These are phyloP conservation scores for Aquanectria penicillioides DNA, from an alignment of 2,329 filamentous ascomycete genomes.

Conservation along the genomic window DNA sequence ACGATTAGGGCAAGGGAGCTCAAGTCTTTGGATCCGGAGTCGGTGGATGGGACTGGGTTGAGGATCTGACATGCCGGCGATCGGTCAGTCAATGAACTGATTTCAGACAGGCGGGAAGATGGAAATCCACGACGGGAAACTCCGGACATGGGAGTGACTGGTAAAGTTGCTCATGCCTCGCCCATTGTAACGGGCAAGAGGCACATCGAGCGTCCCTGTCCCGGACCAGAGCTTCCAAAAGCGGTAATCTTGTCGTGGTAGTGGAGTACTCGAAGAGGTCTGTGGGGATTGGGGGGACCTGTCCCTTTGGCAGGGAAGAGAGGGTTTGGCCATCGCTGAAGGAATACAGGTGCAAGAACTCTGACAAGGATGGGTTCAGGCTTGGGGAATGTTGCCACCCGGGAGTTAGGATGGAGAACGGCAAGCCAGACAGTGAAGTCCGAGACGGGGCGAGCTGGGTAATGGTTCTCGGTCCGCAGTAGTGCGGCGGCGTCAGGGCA, in stretches of 20 bases:
- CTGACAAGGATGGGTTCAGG: background rate
- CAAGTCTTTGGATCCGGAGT: constrained; percentile 31
- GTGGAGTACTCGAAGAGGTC: constrained; percentile 36
- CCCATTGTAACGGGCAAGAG: constrained; percentile 33
- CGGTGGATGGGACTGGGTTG: constrained; percentile 32
- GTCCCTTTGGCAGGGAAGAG: constrained; percentile 31
- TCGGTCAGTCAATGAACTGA: constrained; percentile 35
- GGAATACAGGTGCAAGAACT: constrained; percentile 27
- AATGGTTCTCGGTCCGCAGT: too few species aligned
- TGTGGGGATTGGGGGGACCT: constrained; percentile 30
- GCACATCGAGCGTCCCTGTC: constrained; percentile 37
- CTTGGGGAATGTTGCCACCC: constrained; percentile 1
- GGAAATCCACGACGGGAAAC: constrained; percentile 28
- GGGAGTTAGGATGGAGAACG: background rate
- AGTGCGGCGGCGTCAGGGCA: background rate
- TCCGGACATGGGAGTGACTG: constrained; percentile 31
- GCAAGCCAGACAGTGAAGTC: background rate
- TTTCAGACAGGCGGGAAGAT: constrained; percentile 24
- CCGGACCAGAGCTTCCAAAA: constrained; percentile 40
- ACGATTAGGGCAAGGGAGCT: constrained; percentile 24
- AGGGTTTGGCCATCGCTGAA: constrained; percentile 24
- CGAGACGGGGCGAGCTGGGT: background rate
- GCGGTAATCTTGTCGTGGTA: constrained; percentile 40
- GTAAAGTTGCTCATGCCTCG: constrained; percentile 29
- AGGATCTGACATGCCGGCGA: constrained; percentile 38